Evolutionary conservation across 2,329 filamentous ascomycete species (phyloP), one percentile per base, ranked within the genome.

Genomic region (Fusarium sp.): DNA sequence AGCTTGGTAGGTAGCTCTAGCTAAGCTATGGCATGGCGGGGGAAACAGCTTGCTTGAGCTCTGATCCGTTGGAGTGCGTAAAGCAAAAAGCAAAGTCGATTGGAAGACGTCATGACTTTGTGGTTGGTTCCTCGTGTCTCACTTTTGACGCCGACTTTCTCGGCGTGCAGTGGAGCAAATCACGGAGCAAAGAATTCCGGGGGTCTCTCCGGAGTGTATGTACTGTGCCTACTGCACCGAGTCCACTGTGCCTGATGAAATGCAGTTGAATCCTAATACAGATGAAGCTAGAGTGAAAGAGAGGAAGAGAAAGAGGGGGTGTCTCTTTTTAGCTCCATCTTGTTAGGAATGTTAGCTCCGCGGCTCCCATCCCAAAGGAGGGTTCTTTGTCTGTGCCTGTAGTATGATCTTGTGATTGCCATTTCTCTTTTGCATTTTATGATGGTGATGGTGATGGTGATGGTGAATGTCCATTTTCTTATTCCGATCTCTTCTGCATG

Each of bases 31-130:
- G 30, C 12, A 31, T 23, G 4, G 23, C 23, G 41, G 50, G 51
- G 51, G 23, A 16, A 30, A 18, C 26, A 63, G 16, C 26, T 49
- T 9, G 2, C 6, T 15, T 16, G 31, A 31, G 44, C 26, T 15
- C n/a, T 15, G 40, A 30, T 30, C 23, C 23, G 23, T 30, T 8
- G 11, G 28, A 33, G 12, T 12, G 28, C 16, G 15, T n/a, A 10
- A 15, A 15, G n/a, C 23, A 13, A 20, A 18, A 6, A 1, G 20
- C 23, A 66, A 42, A 26, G n/a, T 30, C 37, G 61, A 62, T 60
- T 64, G 47, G 16, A 69, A 53, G 66, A 69, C 67, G 67, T 69
- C 67, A 69, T 69, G 67, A 69, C 57, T 69, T 30, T 56, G 26
- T n/a, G 37, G 42, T 53, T 45, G 56, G 30, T 13, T 45, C 9